A percentile compares a stretch with the other conserved stretches of the same genome.
These are phyloP conservation scores for Penicillium waksmanii DNA, from an alignment of 495 filamentous ascomycete species.

Conservation along the genomic window DNA sequence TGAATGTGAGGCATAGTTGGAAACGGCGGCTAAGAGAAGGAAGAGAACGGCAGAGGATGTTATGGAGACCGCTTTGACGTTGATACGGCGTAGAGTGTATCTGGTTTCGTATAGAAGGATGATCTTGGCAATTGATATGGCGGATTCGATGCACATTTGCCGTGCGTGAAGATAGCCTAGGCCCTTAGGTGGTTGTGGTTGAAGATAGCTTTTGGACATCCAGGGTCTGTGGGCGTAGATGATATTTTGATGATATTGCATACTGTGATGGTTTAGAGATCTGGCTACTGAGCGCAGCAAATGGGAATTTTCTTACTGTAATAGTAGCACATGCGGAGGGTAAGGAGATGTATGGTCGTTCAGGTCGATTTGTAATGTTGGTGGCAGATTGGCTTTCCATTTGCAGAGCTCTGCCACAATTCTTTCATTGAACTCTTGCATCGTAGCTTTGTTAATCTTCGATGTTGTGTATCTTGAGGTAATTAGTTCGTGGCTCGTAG, in stretches of 20 bases:
- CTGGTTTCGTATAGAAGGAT: conserved; percentile 43
- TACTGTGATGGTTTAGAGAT: conserved; percentile 16
- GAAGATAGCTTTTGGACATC: conserved; percentile 25
- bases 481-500: not conserved
- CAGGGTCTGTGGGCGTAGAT: conserved; percentile 32
- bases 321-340: conserved; percentile 35
- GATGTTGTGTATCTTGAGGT: conserved; percentile 19
- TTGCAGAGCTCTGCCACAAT: conserved; percentile 22
- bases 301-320: conserved; percentile 29
- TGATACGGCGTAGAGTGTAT: conserved; percentile 36
- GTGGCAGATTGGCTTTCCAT: conserved; percentile 35
- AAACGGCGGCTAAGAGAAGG: conserved; percentile 47
- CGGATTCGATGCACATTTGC: conserved; percentile 31
- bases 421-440: conserved; percentile 25
- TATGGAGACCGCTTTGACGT: conserved; percentile 48
- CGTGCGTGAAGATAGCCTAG: conserved; percentile 27
- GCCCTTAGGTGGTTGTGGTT: conserved; percentile 23
- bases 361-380: conserved; percentile 26
- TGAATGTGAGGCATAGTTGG: conserved; percentile 26
- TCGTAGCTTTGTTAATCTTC: conserved; percentile 12
- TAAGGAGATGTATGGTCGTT: conserved; percentile 21
- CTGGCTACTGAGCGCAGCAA: not conserved
- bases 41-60: conserved; percentile 53
- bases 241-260: conserved; percentile 34
- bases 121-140: conserved; percentile 27